Base-by-base conservation (phyloP, 192 early-diverging fungal genomes). In the Umbelopsis sp. region DNA sequence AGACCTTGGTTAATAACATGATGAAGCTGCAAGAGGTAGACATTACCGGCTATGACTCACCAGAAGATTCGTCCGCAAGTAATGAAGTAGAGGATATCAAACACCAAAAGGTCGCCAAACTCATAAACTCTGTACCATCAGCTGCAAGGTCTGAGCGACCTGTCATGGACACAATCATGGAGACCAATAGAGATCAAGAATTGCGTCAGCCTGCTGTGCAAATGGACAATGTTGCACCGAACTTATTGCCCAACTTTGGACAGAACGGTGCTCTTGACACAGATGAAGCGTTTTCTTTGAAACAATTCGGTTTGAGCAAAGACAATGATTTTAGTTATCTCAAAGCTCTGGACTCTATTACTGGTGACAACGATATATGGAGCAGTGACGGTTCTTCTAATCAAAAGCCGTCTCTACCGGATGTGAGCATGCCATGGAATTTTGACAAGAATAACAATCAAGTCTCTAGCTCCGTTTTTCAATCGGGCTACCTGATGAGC, bases 291-390 rank as follows among this genome's bases (percentile, higher is more conserved):
- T 78, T 78, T 13, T 70, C 67, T 35, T 35, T 78, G 23, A 78
- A 73, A 25, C 76, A 78, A 45, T 78, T 78, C 53, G 76, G 76
- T 25, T 73, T 78, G 45, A 70, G 45, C 23, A 69, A 66, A 21
- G 41, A 68, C 11, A 69, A 46, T 4, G 65, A 78, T 45, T 65
- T 50, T 2, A 70, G 45, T 33, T 64, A 64, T 71, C 13, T 71
- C 64, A 45, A 52, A 23, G 25, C 53, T 67, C 21, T 51, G 44
- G 3, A 27, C 23, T 21, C 27, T 55, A 48, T 69, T 61, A n/a
- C 45, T 58, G 52, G 30, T 2, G 66, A 68, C 25, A 68, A 30
- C 18, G 45, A 48, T 9, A 49, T 49, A 11, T 48, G 44, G 44
- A 46, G 46, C 25, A 46, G 46, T 64, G 70, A 37, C 64, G 21